phyloP scores from a whole-genome alignment of 208 protist genomes.

The Trypanosoma platydactyli region DNA sequence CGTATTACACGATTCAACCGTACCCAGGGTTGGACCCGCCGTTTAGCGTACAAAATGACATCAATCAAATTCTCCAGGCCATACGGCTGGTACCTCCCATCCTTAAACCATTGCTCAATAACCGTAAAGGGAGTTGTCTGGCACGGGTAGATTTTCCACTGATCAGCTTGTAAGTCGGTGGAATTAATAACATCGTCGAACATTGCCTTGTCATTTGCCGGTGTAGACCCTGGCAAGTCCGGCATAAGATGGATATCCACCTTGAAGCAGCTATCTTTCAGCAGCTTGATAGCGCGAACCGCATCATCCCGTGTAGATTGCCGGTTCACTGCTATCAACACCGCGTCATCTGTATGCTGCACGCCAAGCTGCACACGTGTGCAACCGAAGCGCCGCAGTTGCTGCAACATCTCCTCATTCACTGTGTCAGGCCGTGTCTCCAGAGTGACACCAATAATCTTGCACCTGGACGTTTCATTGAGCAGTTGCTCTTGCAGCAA shows the following conservation, averaged over 20 bases:
- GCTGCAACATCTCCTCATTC: conserved; percentile 93
- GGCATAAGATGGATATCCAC: conserved; percentile 99
- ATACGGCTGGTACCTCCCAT: conserved; percentile 94
- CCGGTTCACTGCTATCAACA: conserved; percentile 92
- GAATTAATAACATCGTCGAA: conserved; percentile 96
- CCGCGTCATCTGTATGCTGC: conserved; percentile 97
- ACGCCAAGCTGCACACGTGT: conserved; percentile 99
- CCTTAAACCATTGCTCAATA: conserved; percentile 96
- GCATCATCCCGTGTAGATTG: conserved; percentile 95
- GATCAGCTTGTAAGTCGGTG: conserved; percentile 96
- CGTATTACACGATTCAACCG: conserved; percentile 97
- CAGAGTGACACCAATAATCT: conserved; percentile 99
- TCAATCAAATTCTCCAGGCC: conserved; percentile 90
- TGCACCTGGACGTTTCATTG: conserved; percentile 90
- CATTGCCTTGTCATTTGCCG: conserved; percentile 93
- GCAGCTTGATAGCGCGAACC: conserved; percentile 91
- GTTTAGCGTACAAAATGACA: conserved; percentile 94
- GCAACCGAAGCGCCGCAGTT: conserved; percentile 91
- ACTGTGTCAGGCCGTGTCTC: conserved; percentile 98
- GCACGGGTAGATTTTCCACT: conserved; percentile 99
- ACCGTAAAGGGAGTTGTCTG: conserved; percentile 99
- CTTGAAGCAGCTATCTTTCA: conserved; percentile 98
- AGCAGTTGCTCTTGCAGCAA: conserved; percentile 88
- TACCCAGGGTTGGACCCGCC: conserved; percentile 98
- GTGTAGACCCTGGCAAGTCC: conserved; percentile 96